phyloP scores from a whole-genome alignment of 176 grass and related monocot genomes.

The Alloteropsis semialata region DNA sequence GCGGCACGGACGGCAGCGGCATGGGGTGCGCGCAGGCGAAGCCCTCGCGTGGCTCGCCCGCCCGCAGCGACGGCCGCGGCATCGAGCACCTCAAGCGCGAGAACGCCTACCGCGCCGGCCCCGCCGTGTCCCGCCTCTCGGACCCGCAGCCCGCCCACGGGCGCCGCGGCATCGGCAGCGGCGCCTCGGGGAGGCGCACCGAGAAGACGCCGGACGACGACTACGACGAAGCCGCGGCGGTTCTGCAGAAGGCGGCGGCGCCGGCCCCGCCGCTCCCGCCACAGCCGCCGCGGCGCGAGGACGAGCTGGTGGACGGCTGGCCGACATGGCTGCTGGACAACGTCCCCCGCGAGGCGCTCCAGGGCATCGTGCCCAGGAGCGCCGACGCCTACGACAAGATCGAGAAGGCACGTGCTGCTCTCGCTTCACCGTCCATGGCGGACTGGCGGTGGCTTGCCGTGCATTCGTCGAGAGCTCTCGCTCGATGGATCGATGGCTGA shows the following conservation, averaged over 20 bases:
- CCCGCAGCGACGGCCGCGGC: constrained; percentile 33
- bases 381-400: constrained; percentile 73
- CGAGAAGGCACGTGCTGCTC: constrained; percentile 38
- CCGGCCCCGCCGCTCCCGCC: not conserved
- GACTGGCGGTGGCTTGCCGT: too few relatives aligned
- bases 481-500: too few relatives aligned
- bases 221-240: too few relatives aligned
- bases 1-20: not conserved
- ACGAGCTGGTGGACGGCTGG: constrained; percentile 63
- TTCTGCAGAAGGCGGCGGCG: not conserved
- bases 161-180: not conserved
- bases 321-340: constrained; percentile 61
- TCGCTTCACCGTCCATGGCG: too few relatives aligned
- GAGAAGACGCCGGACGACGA: not conserved
- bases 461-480: too few relatives aligned
- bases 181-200: not conserved
- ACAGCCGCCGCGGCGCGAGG: not conserved
- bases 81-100: constrained; percentile 34
- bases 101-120: constrained; percentile 21
- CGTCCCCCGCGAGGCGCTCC: constrained; percentile 47
- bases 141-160: not conserved
- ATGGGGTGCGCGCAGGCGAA: constrained; percentile 70
- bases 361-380: constrained; percentile 51
- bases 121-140: constrained; percentile 5
- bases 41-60: constrained; percentile 41